Percentiles rank a stretch among this genome's conserved stretches.
phyloP scores from a whole-genome alignment of 805 yeast genomes.

The Ogataea dorogensis region DNA sequence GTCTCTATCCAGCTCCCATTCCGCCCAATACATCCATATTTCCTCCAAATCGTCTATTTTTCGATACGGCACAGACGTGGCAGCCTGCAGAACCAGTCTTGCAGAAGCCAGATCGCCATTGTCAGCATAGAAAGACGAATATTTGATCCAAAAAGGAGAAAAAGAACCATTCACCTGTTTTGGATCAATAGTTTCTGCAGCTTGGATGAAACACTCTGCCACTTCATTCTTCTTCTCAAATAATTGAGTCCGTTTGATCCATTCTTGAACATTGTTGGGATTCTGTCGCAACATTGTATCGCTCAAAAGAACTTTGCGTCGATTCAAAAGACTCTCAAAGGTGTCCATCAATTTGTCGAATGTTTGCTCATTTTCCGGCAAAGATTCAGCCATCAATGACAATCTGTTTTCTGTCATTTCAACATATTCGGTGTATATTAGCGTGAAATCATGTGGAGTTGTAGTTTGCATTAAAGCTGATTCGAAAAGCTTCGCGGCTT shows the following conservation, averaged over 20 bases:
- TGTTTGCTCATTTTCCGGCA: conserved; percentile 28
- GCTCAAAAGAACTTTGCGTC: conserved; percentile 56
- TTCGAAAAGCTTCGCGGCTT: conserved; percentile 45
- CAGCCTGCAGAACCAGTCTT: conserved; percentile 57
- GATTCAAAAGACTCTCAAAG: conserved; percentile 55
- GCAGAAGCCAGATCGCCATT: conserved; percentile 58
- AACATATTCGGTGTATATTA: conserved; percentile 59
- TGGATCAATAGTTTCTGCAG: conserved; percentile 67
- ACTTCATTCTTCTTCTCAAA: conserved; percentile 42
- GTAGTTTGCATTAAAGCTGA: conserved; percentile 45
- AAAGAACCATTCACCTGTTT: conserved; percentile 44
- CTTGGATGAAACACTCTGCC: conserved; percentile 58
- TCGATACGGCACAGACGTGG: conserved; percentile 68
- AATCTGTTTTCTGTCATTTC: conserved; percentile 57
- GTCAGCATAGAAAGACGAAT: conserved; percentile 62
- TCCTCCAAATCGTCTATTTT: conserved; percentile 62
- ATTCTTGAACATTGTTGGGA: conserved; percentile 57
- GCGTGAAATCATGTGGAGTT: conserved; percentile 60
- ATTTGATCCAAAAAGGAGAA: conserved; percentile 65
- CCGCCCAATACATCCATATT: conserved; percentile 76
- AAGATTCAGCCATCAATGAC: conserved; percentile 30
- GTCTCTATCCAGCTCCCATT: conserved; percentile 55
- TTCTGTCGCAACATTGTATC: conserved; percentile 67
- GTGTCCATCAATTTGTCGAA: conserved; percentile 44
- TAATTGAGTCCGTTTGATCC: conserved; percentile 63